phyloP scores from a whole-genome alignment of 75 land plant genomes.

The Cunninghamia lanceolata region DNA sequence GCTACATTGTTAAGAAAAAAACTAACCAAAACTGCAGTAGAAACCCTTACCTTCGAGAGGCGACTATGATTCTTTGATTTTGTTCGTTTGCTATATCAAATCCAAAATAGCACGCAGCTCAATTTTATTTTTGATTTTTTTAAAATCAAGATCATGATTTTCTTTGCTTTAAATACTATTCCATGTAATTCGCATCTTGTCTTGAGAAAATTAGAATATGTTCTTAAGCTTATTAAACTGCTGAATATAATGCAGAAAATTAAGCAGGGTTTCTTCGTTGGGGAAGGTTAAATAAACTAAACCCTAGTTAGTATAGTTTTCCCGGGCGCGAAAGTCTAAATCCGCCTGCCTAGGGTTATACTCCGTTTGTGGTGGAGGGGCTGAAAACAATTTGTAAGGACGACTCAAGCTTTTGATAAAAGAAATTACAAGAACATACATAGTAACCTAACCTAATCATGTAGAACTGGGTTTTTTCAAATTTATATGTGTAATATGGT shows the following conservation, averaged over 20 bases:
- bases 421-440: too few species aligned
- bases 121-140: background rate
- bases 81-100: background rate
- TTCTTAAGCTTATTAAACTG: too few species aligned
- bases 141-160: background rate
- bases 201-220: background rate
- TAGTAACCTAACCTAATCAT: too few species aligned
- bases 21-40: background rate
- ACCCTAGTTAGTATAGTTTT: background rate
- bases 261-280: background rate
- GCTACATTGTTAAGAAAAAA: background rate
- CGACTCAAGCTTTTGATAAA: too few species aligned
- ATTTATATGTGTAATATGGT: too few species aligned
- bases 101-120: background rate
- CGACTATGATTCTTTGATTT: background rate
- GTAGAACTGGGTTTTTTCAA: too few species aligned
- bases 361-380: too few species aligned
- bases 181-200: background rate
- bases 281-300: background rate
- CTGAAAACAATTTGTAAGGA: too few species aligned
- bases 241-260: background rate
- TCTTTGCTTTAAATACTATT: background rate
- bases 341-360: background rate
- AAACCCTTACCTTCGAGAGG: background rate
- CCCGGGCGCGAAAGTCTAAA: background rate